phyloP scores from a whole-genome alignment of 352 stramenopile genomes.

The Albugo candida region DNA sequence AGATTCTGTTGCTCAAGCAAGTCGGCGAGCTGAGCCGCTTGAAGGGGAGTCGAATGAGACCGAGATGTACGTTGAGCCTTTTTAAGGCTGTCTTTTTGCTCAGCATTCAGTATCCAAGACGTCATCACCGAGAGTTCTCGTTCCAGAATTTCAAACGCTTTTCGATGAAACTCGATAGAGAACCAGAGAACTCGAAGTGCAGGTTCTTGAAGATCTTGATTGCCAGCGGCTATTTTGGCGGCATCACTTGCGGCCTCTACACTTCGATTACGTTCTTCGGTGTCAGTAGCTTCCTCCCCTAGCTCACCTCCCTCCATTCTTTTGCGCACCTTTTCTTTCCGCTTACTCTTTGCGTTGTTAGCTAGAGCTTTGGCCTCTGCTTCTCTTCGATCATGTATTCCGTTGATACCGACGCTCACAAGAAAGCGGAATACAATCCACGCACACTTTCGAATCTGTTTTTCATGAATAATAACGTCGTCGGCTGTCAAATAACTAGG shows the following conservation, averaged over 20 bases:
- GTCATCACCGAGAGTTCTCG: constrained; percentile 54
- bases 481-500: constrained; percentile 35
- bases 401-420: constrained; percentile 42
- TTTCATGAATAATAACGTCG: constrained; percentile 43
- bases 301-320: too few species aligned
- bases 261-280: constrained; percentile 27
- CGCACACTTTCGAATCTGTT: constrained; percentile 41
- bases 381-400: constrained; percentile 44
- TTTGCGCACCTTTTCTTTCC: constrained; percentile 22
- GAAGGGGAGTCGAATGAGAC: constrained; percentile 56
- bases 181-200: constrained; percentile 74
- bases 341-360: constrained; percentile 43
- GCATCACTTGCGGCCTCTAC: constrained; percentile 62
- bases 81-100: constrained; percentile 55
- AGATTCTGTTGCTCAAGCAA: constrained; percentile 11
- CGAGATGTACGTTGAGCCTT: constrained; percentile 64
- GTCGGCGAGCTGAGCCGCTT: constrained; percentile 10
- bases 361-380: constrained; percentile 46
- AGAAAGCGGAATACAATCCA: constrained; percentile 75
- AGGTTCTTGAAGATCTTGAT: constrained; percentile 46
- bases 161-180: constrained; percentile 68
- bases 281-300: constrained; percentile 19
- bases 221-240: constrained; percentile 54
- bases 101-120: constrained; percentile 17
- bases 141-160: constrained; percentile 73